These are phyloP conservation scores for Epichloe sp. DNA, from an alignment of 2,329 filamentous ascomycete genomes.

Conservation along the genomic window DNA sequence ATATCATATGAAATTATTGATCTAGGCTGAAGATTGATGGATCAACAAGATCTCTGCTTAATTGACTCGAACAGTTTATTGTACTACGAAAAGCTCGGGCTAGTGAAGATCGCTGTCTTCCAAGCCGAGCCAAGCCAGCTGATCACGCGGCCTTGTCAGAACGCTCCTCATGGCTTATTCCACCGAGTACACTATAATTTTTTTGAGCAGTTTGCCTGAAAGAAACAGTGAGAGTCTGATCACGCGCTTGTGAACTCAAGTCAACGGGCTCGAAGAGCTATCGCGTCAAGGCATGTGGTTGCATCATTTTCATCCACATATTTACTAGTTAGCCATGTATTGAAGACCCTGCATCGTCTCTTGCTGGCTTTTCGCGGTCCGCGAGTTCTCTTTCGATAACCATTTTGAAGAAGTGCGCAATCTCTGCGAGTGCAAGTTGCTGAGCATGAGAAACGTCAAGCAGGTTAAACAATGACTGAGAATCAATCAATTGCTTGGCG, in stretches of 20 bases:
- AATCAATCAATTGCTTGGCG: slow-evolving; percentile 43
- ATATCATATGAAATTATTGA: too few relatives aligned
- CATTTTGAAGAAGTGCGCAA: slow-evolving; percentile 40
- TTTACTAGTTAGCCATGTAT: background rate
- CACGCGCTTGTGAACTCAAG: too few relatives aligned
- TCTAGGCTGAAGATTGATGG: too few relatives aligned
- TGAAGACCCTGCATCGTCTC: background rate
- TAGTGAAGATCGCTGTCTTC: background rate
- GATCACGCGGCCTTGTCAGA: too few relatives aligned
- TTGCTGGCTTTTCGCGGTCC: background rate
- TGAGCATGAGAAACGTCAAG: slow-evolving; percentile 30
- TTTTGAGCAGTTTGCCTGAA: too few relatives aligned
- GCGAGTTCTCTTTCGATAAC: slow-evolving; percentile 31
- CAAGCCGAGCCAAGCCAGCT: background rate
- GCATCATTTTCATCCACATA: background rate
- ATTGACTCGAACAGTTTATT: background rate
- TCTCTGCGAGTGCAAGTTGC: slow-evolving; percentile 34
- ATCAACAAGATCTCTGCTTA: background rate
- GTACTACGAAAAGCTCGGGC: background rate
- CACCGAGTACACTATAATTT: background rate
- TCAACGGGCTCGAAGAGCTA: background rate
- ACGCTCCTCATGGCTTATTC: background rate
- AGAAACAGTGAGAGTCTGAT: background rate
- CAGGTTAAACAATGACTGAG: slow-evolving; percentile 36
- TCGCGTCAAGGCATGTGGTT: background rate